Evolutionary conservation across 2,329 filamentous ascomycete genomes (phyloP), one percentile per base, ranked within the genome.

Genomic region (Proliferodiscus dingleyae): DNA sequence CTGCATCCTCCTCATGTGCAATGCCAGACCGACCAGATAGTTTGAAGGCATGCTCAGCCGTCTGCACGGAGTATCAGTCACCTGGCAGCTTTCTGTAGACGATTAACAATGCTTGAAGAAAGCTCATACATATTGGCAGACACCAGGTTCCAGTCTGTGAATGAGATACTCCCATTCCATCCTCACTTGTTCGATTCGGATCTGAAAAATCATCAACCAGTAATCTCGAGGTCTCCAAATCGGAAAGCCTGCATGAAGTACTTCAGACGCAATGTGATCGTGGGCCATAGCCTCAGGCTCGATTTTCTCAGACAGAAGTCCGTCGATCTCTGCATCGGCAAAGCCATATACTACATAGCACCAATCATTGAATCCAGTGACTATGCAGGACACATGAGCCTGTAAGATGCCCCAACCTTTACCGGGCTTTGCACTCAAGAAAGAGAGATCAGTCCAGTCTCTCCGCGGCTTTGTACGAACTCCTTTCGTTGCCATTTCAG

Each of bases 221-320:
- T 46, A 46, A 5, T 50, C 47, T 3, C 47, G 33, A 16, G 47
- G 38, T 6, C 18, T 22, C 37, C 38, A 46, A 11, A 46, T 43
- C 2, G 47, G 43, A 10, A 13, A 3, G 11, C 36, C 23, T 11
- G 34, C 39, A 3, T 46, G 16, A 15, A 50, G 23, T 40, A 11
- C 8, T 15, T 39, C 38, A 18, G 8, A 26, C 2, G 46, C 42
- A 16, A 49, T 41, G 22, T 13, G 43, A 19, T 49, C 46, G 1
- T 16, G 3, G 1, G 10, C 5, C 4, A 47, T n/a, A 24, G n/a
- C n/a, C n/a, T 40, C 47, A 7, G 22, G 11, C n/a, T 47, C 32
- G 4, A 39, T 22, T 2, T 10, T n/a, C 4, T 37, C 19, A 5
- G 13, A 11, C 26, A 47, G 24, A 13, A 42, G 0, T 8, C 32